A percentile compares a stretch with the other conserved stretches of the same genome.
Conservation (phyloP, 148 eudicot species). For the Chenopodium suecicum region DNA sequence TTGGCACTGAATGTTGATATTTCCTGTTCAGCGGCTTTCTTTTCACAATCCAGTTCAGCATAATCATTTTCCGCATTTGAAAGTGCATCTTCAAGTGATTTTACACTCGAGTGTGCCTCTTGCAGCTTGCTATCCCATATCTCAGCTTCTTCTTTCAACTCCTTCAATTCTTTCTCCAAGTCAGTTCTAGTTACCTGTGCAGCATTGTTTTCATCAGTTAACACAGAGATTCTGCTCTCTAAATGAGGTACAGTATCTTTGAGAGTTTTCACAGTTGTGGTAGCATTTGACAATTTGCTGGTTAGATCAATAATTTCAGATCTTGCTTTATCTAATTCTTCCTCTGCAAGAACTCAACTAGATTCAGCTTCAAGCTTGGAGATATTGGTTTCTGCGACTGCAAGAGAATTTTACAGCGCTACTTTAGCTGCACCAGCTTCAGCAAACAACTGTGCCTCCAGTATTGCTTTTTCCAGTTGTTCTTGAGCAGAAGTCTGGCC, state of each 20-base stretch:
- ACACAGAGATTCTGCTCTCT: constrained; percentile 45
- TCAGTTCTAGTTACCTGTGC: constrained; percentile 43
- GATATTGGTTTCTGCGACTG: constrained; percentile 53
- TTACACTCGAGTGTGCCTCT: constrained; percentile 47
- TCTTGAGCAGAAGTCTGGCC: constrained; percentile 40
- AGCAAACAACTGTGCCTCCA: constrained; percentile 44
- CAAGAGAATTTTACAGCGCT: constrained; percentile 60
- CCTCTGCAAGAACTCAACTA: constrained; percentile 49
- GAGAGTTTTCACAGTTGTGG: constrained; percentile 54
- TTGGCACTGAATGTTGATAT: constrained; percentile 49
- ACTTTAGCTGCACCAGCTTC: constrained; percentile 47
- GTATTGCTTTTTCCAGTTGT: constrained; percentile 51
- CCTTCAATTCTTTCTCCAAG: constrained; percentile 57
- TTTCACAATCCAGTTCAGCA: constrained; percentile 50
- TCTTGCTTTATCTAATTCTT: constrained; percentile 58
- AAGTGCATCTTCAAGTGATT: constrained; percentile 57
- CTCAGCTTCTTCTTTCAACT: constrained; percentile 64
- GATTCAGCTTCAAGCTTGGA: constrained; percentile 45
- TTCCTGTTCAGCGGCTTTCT: constrained; percentile 58
- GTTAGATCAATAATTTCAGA: constrained; percentile 48
- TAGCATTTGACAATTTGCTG: constrained; percentile 51
- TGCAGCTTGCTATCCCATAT: constrained; percentile 46
- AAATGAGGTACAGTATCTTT: constrained; percentile 64
- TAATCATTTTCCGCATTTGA: constrained; percentile 48
- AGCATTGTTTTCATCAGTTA: constrained; percentile 58